phyloP scores from a whole-genome alignment of 2,329 filamentous ascomycete genomes.

The Monosporascus sp. region DNA sequence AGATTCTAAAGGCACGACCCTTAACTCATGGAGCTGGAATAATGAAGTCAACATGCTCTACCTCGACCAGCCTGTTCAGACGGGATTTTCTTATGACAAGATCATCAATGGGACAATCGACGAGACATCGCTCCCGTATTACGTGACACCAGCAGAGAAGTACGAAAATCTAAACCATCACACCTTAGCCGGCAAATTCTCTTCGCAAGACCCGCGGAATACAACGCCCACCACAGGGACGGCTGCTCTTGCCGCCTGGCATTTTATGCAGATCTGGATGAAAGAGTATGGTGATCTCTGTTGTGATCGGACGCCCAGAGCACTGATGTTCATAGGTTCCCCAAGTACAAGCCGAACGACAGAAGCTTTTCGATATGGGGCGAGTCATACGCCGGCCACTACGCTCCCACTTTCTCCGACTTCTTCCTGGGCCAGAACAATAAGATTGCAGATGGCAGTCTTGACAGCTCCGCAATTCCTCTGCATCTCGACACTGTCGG shows the following conservation, averaged over 20 bases:
- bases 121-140: slow-evolving; percentile 27
- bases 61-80: slow-evolving; percentile 51
- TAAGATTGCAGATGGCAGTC: neutral
- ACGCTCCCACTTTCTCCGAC: slow-evolving; percentile 6
- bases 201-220: no score
- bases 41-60: no score
- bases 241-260: slow-evolving; percentile 4
- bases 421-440: neutral
- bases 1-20: slow-evolving; percentile 36
- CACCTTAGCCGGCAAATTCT: no score
- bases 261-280: slow-evolving; percentile 10
- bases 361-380: slow-evolving; percentile 48
- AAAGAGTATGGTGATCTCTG: neutral
- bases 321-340: slow-evolving; percentile 1
- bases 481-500: no score
- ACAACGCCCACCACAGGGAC: neutral
- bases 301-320: no score
- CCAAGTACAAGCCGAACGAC: slow-evolving; percentile 28
- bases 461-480: no score
- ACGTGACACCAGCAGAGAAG: neutral
- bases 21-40: no score
- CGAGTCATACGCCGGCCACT: slow-evolving; percentile 14
- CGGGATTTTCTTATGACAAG: slow-evolving; percentile 22
- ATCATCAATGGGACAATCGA: slow-evolving; percentile 14
- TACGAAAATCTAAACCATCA: no score